These are phyloP conservation scores for Taphrina pruni DNA, from an alignment of 1,139 yeast genomes.

Conservation along the genomic window DNA sequence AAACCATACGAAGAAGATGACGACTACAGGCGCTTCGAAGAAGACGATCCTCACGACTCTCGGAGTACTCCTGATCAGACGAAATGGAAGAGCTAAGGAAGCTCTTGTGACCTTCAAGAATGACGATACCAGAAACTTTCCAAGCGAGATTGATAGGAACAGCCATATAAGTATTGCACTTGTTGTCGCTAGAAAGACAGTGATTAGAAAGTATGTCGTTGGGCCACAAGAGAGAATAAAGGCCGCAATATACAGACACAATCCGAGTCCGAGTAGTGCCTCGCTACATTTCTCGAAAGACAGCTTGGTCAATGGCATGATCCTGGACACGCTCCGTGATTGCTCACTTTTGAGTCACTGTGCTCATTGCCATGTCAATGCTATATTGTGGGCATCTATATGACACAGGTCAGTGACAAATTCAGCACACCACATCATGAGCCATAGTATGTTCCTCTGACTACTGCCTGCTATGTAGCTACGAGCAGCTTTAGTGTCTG, in stretches of 20 bases:
- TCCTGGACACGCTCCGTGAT: too few species aligned
- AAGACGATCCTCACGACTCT: slow-evolving; percentile 16
- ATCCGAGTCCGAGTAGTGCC: neutral
- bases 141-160: slow-evolving; percentile 25
- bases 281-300: slow-evolving; percentile 9
- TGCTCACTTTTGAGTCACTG: too few species aligned
- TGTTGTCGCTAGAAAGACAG: neutral
- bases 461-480: too few species aligned
- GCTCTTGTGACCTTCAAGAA: slow-evolving; percentile 1
- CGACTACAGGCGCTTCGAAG: slow-evolving; percentile 31
- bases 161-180: slow-evolving; percentile 7
- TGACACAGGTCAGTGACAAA: too few species aligned
- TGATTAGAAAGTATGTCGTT: neutral
- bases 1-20: slow-evolving; percentile 32
- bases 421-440: too few species aligned
- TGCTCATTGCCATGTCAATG: too few species aligned
- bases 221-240: neutral
- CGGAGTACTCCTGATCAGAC: slow-evolving; percentile 25
- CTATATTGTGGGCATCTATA: too few species aligned
- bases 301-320: neutral
- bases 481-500: too few species aligned
- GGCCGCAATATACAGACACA: neutral
- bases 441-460: too few species aligned
- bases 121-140: slow-evolving; percentile 14
- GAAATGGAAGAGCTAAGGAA: slow-evolving; percentile 21